phyloP scores from a whole-genome alignment of 108 stramenopile species.

The Fistulifera solaris region DNA sequence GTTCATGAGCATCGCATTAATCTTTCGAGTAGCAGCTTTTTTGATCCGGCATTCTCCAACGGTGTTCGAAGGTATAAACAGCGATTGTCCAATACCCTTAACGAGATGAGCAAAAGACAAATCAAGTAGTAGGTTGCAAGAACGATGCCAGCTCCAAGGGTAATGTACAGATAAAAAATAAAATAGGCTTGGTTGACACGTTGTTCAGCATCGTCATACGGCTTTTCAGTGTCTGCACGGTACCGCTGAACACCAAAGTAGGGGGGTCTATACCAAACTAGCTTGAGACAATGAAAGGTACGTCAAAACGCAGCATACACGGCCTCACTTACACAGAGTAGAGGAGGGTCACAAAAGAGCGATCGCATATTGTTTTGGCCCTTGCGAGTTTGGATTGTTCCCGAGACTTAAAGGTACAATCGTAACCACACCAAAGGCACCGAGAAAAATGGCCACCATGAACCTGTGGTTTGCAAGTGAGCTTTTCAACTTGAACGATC shows the following conservation, averaged over 20 bases:
- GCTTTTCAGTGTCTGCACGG: neutral
- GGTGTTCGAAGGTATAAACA: conserved; percentile 4
- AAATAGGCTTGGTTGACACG: neutral
- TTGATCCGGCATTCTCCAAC: conserved; percentile 14
- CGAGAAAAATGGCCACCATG: neutral
- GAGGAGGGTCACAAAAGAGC: neutral
- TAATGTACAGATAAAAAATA: neutral
- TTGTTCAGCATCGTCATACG: neutral
- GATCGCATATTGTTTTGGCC: neutral
- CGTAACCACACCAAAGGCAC: neutral
- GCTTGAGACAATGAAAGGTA: too few relatives aligned
- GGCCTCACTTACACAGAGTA: neutral
- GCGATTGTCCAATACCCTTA: neutral
- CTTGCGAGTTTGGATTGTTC: too few relatives aligned
- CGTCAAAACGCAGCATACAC: too few relatives aligned
- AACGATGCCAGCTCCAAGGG: neutral
- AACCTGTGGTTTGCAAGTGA: neutral
- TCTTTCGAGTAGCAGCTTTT: conserved; percentile 23
- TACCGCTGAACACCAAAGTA: too few relatives aligned
- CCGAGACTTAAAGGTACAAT: conserved; percentile 3
- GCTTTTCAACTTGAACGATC: too few relatives aligned
- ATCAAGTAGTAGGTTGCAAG: neutral
- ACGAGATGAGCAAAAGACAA: neutral
- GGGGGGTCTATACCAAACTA: too few relatives aligned
- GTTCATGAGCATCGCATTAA: conserved; percentile 22